A percentile compares a stretch with the other conserved stretches of the same genome.
Evolutionary conservation across 2,329 filamentous ascomycete genomes (phyloP).

Genomic region (Pseudopyricularia javanii): DNA sequence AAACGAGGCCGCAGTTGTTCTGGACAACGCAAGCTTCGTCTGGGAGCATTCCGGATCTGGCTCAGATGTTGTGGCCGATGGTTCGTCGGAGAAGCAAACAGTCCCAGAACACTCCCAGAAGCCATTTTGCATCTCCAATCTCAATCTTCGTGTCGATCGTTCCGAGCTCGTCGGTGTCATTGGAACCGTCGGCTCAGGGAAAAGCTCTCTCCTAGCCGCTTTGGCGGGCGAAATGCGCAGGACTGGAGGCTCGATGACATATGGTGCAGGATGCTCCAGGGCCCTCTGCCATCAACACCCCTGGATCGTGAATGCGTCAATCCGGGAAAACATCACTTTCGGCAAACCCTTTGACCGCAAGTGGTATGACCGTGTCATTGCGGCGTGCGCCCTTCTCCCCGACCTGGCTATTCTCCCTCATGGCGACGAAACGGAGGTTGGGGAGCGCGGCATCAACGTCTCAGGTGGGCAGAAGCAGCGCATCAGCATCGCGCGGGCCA

Average conservation of each 20-base stretch:
- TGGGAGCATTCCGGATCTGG: neutral
- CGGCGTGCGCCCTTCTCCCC: slow-evolving; percentile 80
- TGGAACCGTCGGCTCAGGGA: slow-evolving; percentile 19
- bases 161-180: slow-evolving; percentile 18
- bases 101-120: slow-evolving; percentile 2
- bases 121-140: slow-evolving; percentile 12
- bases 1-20: no score
- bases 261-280: no score
- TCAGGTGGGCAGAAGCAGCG: slow-evolving; percentile 93
- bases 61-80: neutral
- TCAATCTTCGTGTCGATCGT: slow-evolving; percentile 11
- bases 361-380: slow-evolving; percentile 77
- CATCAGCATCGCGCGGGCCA: slow-evolving; percentile 77
- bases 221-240: slow-evolving; percentile 14
- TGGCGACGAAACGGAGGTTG: slow-evolving; percentile 86
- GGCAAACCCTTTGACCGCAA: slow-evolving; percentile 67
- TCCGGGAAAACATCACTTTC: slow-evolving; percentile 93
- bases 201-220: slow-evolving; percentile 16
- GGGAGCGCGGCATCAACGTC: slow-evolving; percentile 67
- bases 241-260: no score
- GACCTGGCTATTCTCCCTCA: slow-evolving; percentile 87
- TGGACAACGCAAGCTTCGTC: no score
- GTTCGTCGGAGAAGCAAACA: slow-evolving; percentile 8
- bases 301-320: slow-evolving; percentile 92
- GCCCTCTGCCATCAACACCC: slow-evolving; percentile 52